Base-by-base conservation (phyloP, 495 filamentous ascomycete species). In the Penicillium pulvis region DNA sequence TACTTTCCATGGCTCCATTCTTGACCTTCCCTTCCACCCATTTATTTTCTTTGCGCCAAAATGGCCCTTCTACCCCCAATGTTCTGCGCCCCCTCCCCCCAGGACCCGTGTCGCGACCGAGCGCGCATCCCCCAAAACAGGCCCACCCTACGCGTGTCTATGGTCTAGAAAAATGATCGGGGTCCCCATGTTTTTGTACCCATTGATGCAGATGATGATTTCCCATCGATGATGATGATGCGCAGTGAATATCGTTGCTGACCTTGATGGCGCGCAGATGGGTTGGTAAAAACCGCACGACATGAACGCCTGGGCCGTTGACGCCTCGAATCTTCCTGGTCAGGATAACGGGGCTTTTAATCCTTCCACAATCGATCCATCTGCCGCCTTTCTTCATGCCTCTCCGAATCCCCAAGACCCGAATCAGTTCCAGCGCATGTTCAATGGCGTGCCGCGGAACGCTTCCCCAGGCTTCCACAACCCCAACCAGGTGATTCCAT, bases 261-360 rank as follows among this genome's bases (percentile, higher is more conserved):
- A 70, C 56, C 60, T 55, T 52, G 53, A 63, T 53, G 44, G 56
- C 62, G 56, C 62, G 24, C 76, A 84, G 83, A 85, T 85, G 83
- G 83, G 82, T 81, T 74, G 75, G 79, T 72, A 73, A 74, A 23
- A 73, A 70, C 66, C 70, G 70, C 74, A 72, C 74, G 84, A 84
- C 80, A 92, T 91, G 88, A 92, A 88, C 82, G 84, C 85, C 77
- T 91, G 89, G 89, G 87, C 88, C 79, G 87, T 87, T 79, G 88
- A 92, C 78, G 83, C 81, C 83, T 83, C 87, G 77, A 78, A 81
- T 68, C 71, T 81, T 59, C 85, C 84, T 67, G 88, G 84, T 75
- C 85, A 87, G 81, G 87, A 90, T 79, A 88, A 86, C 84, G 88
- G 87, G 76, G 85, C 82, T 75, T 92, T 90, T 73, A 83, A 85